Evolutionary conservation across 2,329 filamentous ascomycete species (phyloP).

Genomic region (Raffaelea arxii): DNA sequence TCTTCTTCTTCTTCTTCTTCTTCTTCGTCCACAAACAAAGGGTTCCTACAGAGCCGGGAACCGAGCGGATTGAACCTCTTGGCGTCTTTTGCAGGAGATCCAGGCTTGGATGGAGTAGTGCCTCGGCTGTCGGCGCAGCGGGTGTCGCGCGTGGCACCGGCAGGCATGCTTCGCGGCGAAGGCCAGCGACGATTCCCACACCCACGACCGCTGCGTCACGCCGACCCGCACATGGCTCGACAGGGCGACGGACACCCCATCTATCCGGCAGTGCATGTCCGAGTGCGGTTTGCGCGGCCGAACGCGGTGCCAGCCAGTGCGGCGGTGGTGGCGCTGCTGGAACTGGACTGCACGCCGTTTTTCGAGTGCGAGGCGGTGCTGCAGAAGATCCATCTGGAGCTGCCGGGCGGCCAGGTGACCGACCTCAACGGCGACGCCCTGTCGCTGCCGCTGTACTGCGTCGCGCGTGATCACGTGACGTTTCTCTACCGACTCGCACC

Average conservation of each 20-base stretch:
- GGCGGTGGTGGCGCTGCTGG: slow-evolving; percentile 59
- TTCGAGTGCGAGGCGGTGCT: slow-evolving; percentile 58
- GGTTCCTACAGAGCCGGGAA: slow-evolving; percentile 60
- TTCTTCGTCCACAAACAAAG: slow-evolving; percentile 16
- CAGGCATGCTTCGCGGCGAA: slow-evolving; percentile 15
- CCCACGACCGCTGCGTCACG: too few species aligned
- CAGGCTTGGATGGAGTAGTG: slow-evolving; percentile 48
- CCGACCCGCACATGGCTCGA: slow-evolving; percentile 31
- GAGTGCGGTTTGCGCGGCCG: slow-evolving; percentile 61
- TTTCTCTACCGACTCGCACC: slow-evolving; percentile 61
- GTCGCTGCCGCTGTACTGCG: slow-evolving; percentile 48
- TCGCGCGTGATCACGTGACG: slow-evolving; percentile 65
- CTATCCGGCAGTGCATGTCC: slow-evolving; percentile 60
- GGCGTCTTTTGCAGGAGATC: slow-evolving; percentile 60
- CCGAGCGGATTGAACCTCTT: slow-evolving; percentile 69
- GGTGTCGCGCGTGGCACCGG: slow-evolving; percentile 64
- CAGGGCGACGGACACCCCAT: slow-evolving; percentile 53
- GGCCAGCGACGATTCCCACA: too few species aligned
- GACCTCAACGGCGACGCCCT: slow-evolving; percentile 41
- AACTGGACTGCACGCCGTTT: slow-evolving; percentile 64
- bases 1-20: too few species aligned
- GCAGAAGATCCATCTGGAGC: slow-evolving; percentile 44
- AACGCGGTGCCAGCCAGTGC: slow-evolving; percentile 47
- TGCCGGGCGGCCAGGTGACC: slow-evolving; percentile 49
- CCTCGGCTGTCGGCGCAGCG: slow-evolving; percentile 64